phyloP scores from a whole-genome alignment of 1,284 basidiomycete genomes.

The Puccinia brachypodii region DNA sequence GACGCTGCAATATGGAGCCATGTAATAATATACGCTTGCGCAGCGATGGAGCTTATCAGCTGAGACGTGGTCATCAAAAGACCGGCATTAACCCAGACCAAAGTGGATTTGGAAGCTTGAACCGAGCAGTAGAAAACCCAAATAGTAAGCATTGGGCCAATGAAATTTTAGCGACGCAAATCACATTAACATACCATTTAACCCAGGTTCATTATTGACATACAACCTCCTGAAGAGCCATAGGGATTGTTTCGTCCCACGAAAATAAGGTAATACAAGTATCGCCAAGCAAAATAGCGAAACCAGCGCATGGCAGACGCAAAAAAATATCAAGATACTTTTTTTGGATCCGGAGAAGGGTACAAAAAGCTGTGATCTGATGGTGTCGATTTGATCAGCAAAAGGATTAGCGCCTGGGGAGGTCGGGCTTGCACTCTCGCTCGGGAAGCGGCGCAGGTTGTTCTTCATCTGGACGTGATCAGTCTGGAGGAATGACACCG shows the following conservation, averaged over 20 bases:
- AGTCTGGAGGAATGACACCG: no score
- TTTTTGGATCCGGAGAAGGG: not conserved
- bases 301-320: not conserved
- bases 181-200: not conserved
- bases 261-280: not conserved
- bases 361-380: not conserved
- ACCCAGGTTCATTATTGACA: not conserved
- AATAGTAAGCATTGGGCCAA: not conserved
- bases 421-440: no score
- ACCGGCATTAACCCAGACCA: not conserved
- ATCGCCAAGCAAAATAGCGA: not conserved
- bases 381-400: not conserved
- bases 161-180: not conserved
- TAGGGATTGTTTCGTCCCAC: not conserved
- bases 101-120: not conserved
- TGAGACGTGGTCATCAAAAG: not conserved
- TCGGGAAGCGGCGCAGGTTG: no score
- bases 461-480: no score
- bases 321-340: not conserved
- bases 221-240: not conserved
- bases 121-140: not conserved
- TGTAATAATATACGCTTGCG: not conserved
- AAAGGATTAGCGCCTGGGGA: not conserved
- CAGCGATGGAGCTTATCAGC: not conserved
- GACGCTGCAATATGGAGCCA: not conserved